Base-by-base conservation (phyloP, 495 filamentous ascomycete genomes). In the Coniosporium apollinis region DNA sequence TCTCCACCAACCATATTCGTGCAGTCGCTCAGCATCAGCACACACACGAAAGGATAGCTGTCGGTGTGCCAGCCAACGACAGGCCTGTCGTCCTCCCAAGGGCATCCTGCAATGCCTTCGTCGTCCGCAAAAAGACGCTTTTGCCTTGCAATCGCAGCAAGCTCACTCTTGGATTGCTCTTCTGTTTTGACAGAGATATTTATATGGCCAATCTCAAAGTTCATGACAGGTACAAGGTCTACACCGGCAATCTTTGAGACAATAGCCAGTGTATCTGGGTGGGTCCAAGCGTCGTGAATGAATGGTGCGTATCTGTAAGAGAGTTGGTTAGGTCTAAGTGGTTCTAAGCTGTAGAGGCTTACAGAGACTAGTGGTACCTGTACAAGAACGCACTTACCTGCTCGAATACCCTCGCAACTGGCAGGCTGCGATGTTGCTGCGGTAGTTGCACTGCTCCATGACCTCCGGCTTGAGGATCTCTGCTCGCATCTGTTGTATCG, bases 1-100 rank as follows among this genome's bases (percentile, higher is more conserved):
- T 82, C 78, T 5, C 78, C 78, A 22, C 76, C 77, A 20, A 76
- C 57, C 77, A 82, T 83, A 19, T 62, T 59, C 1, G 61, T 68
- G 30, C 72, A 74, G 46, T 83, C 77, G 37, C 72, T 78, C 33
- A 82, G 66, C 78, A 82, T 82, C 10, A 72, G 62, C 25, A 83
- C 76, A 44, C 78, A 82, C 15, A 83, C 78, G 42, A 81, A 82
- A 0, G 77, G 78, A 47, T 82, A 82, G 43, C 72, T 75, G 45
- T 83, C 78, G 20, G 57, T 71, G 52, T 83, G 76, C 78, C 76
- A 82, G 37, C 67, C 74, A 17, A 79, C 74, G 32, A 81, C 70
- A 6, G 70, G 69, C 49, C 71, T 64, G 33, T 76, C 67, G 37
- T 77, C 67, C 30, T 72, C 69, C 62, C 64, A 66, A 7, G 62